Conservation (phyloP, 495 filamentous ascomycete genomes). For the Penicillium cataractarum region DNA sequence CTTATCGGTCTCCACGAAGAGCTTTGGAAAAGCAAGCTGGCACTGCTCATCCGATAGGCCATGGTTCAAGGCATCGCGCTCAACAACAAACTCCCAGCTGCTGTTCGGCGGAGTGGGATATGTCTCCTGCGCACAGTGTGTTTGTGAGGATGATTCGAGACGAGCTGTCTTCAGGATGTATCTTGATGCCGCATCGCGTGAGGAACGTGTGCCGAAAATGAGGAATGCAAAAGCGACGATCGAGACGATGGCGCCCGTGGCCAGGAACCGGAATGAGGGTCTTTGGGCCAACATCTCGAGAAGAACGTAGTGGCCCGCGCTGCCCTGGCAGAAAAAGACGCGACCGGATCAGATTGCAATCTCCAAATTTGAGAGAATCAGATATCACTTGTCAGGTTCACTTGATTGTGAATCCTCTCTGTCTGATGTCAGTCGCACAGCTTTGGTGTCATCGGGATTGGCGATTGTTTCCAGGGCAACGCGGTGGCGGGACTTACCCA, state of each 20-base stretch:
- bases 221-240: slow-evolving; percentile 39
- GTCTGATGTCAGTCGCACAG: neutral
- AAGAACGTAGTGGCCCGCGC: slow-evolving; percentile 4
- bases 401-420: neutral
- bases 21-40: slow-evolving; percentile 45
- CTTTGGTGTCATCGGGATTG: neutral
- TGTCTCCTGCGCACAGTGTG: slow-evolving; percentile 3
- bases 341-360: neutral
- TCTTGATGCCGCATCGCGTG: slow-evolving; percentile 21
- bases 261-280: slow-evolving; percentile 39
- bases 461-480: slow-evolving; percentile 10
- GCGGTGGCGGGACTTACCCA: neutral
- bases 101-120: slow-evolving; percentile 5
- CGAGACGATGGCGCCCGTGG: slow-evolving; percentile 33
- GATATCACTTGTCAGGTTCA: neutral
- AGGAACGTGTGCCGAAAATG: slow-evolving; percentile 22
- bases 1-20: slow-evolving; percentile 50
- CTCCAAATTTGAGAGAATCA: neutral
- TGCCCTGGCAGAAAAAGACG: neutral
- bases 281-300: slow-evolving; percentile 29
- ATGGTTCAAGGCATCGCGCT: slow-evolving; percentile 43
- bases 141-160: neutral
- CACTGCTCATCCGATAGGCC: slow-evolving; percentile 47
- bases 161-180: slow-evolving; percentile 29
- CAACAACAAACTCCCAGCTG: slow-evolving; percentile 40